Percentiles rank a stretch among this genome's conserved stretches.
These are phyloP conservation scores for Plasmodium falciparum DNA, from an alignment of 169 alveolate genomes.

Conservation along the genomic window DNA sequence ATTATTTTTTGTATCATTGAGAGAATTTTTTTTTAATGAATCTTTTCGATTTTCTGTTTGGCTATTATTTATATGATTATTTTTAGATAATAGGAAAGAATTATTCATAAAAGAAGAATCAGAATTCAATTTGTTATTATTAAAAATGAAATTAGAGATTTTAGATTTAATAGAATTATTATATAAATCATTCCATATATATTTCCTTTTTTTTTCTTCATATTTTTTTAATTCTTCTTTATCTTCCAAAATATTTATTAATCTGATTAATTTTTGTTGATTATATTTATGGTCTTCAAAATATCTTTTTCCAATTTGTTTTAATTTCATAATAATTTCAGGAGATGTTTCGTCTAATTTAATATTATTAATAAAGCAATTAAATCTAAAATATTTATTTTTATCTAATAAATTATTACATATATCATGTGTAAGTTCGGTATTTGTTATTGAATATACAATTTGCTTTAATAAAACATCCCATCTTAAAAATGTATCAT, in stretches of 20 bases:
- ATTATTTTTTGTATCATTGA: background rate
- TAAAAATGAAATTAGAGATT: conserved; percentile 27
- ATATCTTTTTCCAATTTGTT: conserved; percentile 78
- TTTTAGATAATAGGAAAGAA: background rate
- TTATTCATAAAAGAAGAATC: background rate
- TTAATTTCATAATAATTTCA: conserved; percentile 75
- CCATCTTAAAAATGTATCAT: conserved; percentile 80
- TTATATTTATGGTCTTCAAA: conserved; percentile 75
- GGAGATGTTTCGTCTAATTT: conserved; percentile 82
- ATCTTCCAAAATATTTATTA: conserved; percentile 78
- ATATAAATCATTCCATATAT: conserved; percentile 44
- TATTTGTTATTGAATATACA: conserved; percentile 82
- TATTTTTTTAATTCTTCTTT: conserved; percentile 67
- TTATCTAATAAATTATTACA: conserved; percentile 76
- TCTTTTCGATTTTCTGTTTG: too few relatives aligned
- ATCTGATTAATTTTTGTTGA: conserved; percentile 59
- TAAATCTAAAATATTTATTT: conserved; percentile 82
- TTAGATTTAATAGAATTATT: conserved; percentile 13
- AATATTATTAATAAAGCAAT: conserved; percentile 77
- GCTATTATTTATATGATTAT: background rate
- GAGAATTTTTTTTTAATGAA: background rate
- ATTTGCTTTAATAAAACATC: conserved; percentile 81
- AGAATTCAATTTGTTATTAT: conserved; percentile 3
- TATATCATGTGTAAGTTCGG: conserved; percentile 82
- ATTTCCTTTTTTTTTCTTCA: conserved; percentile 41